These are phyloP conservation scores for Ganoderma meredithae DNA, from an alignment of 1,284 basidiomycete species.

Conservation along the genomic window DNA sequence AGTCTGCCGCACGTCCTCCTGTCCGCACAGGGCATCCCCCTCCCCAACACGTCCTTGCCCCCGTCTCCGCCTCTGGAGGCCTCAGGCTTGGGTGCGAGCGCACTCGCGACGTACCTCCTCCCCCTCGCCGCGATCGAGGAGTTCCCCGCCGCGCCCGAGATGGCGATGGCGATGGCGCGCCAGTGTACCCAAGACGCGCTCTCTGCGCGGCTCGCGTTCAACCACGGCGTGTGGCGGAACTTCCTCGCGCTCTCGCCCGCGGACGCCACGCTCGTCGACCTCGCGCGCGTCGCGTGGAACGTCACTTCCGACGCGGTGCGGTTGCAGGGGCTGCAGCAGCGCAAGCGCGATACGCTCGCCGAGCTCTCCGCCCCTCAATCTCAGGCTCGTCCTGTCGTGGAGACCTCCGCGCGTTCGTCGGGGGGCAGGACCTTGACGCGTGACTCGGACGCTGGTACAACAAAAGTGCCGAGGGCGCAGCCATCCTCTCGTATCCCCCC, in stretches of 20 bases:
- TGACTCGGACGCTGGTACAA: no score
- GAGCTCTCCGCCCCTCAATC: neutral
- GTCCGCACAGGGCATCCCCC: constrained; percentile 35
- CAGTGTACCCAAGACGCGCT: constrained; percentile 45
- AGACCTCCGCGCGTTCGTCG: neutral
- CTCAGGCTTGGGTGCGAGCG: constrained; percentile 28
- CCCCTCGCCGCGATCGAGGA: constrained; percentile 50
- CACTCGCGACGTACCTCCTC: constrained; percentile 49
- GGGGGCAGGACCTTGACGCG: neutral
- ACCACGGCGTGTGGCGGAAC: constrained; percentile 61
- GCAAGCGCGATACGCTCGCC: neutral
- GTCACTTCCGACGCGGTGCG: constrained; percentile 56
- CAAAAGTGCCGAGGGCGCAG: neutral
- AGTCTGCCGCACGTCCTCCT: constrained; percentile 43
- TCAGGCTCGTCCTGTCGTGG: neutral
- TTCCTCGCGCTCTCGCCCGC: constrained; percentile 53
- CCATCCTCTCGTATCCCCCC: neutral
- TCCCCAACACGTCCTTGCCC: constrained; percentile 6
- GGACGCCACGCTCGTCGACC: constrained; percentile 47
- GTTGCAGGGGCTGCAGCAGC: constrained; percentile 27
- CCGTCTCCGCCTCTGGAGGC: neutral
- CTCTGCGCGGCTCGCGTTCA: constrained; percentile 45
- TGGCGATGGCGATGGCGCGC: constrained; percentile 56
- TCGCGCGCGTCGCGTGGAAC: constrained; percentile 58
- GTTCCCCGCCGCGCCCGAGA: constrained; percentile 60